Conservation (phyloP, 2,329 filamentous ascomycete species). For the Aspergillus melleus region DNA sequence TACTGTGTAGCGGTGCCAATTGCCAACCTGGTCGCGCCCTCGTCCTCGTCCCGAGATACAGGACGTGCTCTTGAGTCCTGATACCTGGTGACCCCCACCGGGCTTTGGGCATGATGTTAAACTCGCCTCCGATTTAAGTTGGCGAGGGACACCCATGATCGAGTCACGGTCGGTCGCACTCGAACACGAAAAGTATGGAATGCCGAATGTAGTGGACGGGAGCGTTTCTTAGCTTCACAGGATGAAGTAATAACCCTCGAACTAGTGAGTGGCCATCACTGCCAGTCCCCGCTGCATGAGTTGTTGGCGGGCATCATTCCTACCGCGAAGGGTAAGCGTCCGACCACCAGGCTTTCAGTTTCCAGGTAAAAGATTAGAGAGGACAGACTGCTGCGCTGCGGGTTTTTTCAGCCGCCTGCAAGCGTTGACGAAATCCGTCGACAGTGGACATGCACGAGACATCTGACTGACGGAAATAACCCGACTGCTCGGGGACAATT, state of each 20-base stretch:
- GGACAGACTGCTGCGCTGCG: not conserved
- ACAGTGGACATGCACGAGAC: too few species aligned
- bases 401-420: not conserved
- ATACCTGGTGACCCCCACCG: conserved; percentile 20
- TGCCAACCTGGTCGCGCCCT: not conserved
- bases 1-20: not conserved
- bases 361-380: not conserved
- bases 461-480: not conserved
- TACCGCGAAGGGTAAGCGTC: not conserved
- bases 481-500: not conserved
- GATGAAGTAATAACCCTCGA: not conserved
- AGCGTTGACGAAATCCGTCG: not conserved
- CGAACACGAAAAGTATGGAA: conserved; percentile 5
- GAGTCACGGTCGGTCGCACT: conserved; percentile 14
- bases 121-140: conserved; percentile 10
- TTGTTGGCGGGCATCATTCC: not conserved
- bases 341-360: not conserved
- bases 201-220: not conserved
- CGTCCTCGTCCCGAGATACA: not conserved
- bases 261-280: not conserved
- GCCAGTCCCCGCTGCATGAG: not conserved
- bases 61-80: conserved; percentile 4
- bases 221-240: not conserved
- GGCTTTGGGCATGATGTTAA: conserved; percentile 14
- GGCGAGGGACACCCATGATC: conserved; percentile 14